Evolutionary conservation across 345 rosid species (phyloP), one percentile per base, ranked within the genome.

Genomic region (Arabidopsis thaliana): DNA sequence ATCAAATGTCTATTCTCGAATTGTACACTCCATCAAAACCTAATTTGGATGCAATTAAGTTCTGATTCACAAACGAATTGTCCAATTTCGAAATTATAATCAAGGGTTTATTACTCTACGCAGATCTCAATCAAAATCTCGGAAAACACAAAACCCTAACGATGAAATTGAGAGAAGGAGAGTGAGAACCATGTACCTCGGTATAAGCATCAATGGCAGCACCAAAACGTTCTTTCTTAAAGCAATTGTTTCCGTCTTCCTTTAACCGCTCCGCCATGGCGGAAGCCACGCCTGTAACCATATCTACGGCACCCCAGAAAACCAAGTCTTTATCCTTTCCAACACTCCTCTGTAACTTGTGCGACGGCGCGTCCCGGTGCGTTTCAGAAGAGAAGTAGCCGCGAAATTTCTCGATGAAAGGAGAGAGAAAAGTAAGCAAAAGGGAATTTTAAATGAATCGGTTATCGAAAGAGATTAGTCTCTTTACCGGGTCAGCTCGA

Each of bases 161-260:
- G 5, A 25, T n/a, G 8, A 70, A 34, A 59, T 1, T 1, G 7
- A 38, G 61, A 56, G 36, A 61, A 4, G 22, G 6, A 16, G 20
- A 49, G 51, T 20, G 37, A 24, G 25, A 25, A 12, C 3, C 24
- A 33, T 20, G 40, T 32, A 93, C 98, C 93, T 85, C 95, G 2
- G 96, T 93, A 24, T 90, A 93, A 20, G 98, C 98, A 59, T 94
- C 98, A 28, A 94, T 88, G 50, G 98, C 98, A 4, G 97, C 98
- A 14, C 89, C 95, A 38, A 85, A 88, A 20, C 96, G 94, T 30
- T 74, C 79, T 65, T 83, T 88, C 51, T 61, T 76, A 71, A 82
- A 94, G 81, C 76, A 91, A 42, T 20, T 48, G 65, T 94, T 94
- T 20, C 95, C 97, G 61, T 91, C 81, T 60, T 65, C 82, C 74